A percentile compares a stretch with the other conserved stretches of the same genome.
Evolutionary conservation across 1,139 yeast genomes (phyloP).

Genomic region (Blastobotrys indianensis): DNA sequence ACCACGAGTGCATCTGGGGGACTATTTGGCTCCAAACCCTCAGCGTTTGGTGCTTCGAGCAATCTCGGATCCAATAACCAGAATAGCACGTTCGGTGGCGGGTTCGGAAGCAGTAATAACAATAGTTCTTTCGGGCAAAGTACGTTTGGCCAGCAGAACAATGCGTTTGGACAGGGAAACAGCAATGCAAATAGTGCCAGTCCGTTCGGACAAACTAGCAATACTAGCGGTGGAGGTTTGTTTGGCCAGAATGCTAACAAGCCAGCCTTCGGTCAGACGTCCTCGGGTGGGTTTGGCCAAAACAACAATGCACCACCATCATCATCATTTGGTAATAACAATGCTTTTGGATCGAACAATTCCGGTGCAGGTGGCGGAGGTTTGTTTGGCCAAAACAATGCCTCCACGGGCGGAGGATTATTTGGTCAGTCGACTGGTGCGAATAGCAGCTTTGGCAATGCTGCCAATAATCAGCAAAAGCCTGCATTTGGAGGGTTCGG

Average conservation of each 20-base stretch:
- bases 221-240: constrained; percentile 17
- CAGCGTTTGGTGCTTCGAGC: constrained; percentile 9
- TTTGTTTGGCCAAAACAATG: constrained; percentile 20
- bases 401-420: constrained; percentile 3
- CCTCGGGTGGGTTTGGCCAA: constrained; percentile 10
- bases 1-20: constrained; percentile 2
- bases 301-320: constrained; percentile 21
- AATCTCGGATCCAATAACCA: constrained; percentile 8
- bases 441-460: constrained; percentile 4
- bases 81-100: constrained; percentile 18
- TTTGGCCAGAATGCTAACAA: constrained; percentile 18
- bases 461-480: constrained; percentile 5
- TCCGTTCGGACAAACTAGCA: constrained; percentile 10
- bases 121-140: constrained; percentile 22
- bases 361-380: constrained; percentile 9
- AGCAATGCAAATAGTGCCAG: constrained; percentile 13
- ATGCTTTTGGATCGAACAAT: constrained; percentile 9
- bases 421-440: not conserved
- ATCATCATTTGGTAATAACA: constrained; percentile 26
- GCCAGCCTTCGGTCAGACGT: constrained; percentile 1
- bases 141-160: constrained; percentile 16
- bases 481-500: constrained; percentile 11
- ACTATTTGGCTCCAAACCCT: constrained; percentile 25
- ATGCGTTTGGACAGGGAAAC: constrained; percentile 26
- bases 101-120: constrained; percentile 30